phyloP scores from a whole-genome alignment of 73 alveolate species.

The Uronychia setigera region DNA sequence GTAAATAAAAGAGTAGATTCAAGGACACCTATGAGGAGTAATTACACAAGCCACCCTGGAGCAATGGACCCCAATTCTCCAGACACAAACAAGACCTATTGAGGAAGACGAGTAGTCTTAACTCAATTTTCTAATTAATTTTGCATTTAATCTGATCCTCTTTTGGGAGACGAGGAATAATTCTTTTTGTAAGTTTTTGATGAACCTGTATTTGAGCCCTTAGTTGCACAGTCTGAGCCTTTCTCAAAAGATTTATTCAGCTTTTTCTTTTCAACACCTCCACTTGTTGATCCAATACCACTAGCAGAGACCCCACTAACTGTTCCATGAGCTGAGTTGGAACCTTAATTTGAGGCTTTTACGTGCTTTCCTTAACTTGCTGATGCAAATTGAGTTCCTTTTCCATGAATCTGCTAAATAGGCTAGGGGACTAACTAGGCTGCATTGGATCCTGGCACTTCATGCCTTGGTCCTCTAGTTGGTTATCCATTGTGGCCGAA shows the following conservation, averaged over 20 bases:
- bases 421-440: too few relatives aligned
- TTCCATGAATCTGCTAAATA: too few relatives aligned
- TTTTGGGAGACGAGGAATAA: background rate
- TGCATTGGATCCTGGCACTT: too few relatives aligned
- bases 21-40: background rate
- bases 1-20: background rate
- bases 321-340: background rate
- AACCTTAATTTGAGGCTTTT: background rate
- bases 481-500: background rate
- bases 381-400: background rate
- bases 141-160: background rate
- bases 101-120: too few relatives aligned
- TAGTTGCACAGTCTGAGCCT: background rate
- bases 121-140: too few relatives aligned
- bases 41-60: background rate
- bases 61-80: background rate
- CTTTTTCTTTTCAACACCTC: background rate
- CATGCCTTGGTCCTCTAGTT: background rate
- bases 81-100: too few relatives aligned
- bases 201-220: background rate
- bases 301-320: too few relatives aligned
- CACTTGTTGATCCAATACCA: background rate
- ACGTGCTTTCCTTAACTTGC: background rate
- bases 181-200: background rate
- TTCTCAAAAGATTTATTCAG: slow-evolving; percentile 39